Evolutionary conservation across 2,329 filamentous ascomycete species (phyloP).

Genomic region (Ceratocystis cubensis): DNA sequence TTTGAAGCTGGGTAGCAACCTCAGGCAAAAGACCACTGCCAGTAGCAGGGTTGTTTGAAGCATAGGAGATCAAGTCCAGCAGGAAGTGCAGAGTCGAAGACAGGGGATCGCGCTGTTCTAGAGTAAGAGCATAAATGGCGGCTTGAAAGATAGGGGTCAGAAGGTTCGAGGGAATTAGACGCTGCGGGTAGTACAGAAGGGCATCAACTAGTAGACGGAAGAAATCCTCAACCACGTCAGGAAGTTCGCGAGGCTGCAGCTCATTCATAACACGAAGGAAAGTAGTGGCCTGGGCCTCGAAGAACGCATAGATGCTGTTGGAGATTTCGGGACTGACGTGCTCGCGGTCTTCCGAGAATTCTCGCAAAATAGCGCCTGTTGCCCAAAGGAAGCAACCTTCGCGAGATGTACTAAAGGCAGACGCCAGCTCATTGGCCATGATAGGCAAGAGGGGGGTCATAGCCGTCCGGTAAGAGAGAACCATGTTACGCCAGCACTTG

Average conservation of each 20-base stretch:
- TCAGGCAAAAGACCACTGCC: slow-evolving; percentile 44
- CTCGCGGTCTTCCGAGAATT: slow-evolving; percentile 85
- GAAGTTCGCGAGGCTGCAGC: slow-evolving; percentile 59
- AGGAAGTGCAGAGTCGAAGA: slow-evolving; percentile 87
- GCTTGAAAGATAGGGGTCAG: slow-evolving; percentile 77
- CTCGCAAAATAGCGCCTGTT: slow-evolving; percentile 82
- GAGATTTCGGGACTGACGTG: slow-evolving; percentile 71
- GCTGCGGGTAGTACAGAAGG: slow-evolving; percentile 79
- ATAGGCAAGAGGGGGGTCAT: slow-evolving; percentile 74
- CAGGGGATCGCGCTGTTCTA: slow-evolving; percentile 85
- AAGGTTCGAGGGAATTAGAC: slow-evolving; percentile 65
- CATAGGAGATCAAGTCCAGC: slow-evolving; percentile 81
- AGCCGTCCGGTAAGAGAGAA: slow-evolving; percentile 84
- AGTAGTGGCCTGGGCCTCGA: slow-evolving; percentile 80
- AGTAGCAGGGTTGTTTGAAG: slow-evolving; percentile 57
- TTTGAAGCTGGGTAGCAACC: slow-evolving; percentile 56
- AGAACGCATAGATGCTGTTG: slow-evolving; percentile 83
- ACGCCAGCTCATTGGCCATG: slow-evolving; percentile 78
- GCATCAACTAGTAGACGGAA: slow-evolving; percentile 88
- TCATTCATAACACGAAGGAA: slow-evolving; percentile 86
- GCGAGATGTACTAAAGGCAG: slow-evolving; percentile 69
- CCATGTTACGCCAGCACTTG: slow-evolving; percentile 91
- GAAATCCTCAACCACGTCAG: slow-evolving; percentile 86
- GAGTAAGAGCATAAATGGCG: slow-evolving; percentile 68
- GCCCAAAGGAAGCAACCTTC: slow-evolving; percentile 99